Evolutionary conservation across 208 protist species (phyloP).

Genomic region (Acanthamoeba culbertsoni): DNA sequence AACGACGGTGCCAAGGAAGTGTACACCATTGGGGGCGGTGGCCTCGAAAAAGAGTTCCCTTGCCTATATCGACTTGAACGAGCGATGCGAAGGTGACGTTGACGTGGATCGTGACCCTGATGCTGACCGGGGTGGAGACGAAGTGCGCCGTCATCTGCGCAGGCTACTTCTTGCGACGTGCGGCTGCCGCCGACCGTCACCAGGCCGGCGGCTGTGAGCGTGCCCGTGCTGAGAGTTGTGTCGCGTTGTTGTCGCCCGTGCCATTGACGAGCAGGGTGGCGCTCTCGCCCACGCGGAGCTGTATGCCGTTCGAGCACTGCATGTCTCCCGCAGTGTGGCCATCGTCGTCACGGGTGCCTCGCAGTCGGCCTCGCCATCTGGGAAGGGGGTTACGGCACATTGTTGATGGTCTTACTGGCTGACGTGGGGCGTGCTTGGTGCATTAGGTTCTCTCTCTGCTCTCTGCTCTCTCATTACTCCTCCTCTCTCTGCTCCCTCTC

Average conservation of each 20-base stretch:
- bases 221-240: background rate
- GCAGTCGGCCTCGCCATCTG: background rate
- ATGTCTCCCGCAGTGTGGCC: constrained; percentile 37
- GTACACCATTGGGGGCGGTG: background rate
- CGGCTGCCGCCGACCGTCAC: constrained; percentile 37
- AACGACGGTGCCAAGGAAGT: background rate
- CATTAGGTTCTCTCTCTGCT: no score
- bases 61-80: background rate
- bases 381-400: background rate
- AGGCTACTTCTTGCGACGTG: background rate
- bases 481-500: no score
- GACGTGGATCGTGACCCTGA: constrained; percentile 44
- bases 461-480: no score
- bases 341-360: no score
- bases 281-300: background rate
- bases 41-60: background rate
- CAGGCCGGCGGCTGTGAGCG: background rate
- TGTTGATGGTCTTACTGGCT: constrained; percentile 12
- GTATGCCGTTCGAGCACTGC: constrained; percentile 16
- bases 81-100: background rate
- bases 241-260: background rate
- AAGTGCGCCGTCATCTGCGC: background rate
- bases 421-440: no score
- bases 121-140: background rate
- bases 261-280: constrained; percentile 9